Conservation (phyloP, 2,329 filamentous ascomycete species). For the Paramyrothecium roridum region DNA sequence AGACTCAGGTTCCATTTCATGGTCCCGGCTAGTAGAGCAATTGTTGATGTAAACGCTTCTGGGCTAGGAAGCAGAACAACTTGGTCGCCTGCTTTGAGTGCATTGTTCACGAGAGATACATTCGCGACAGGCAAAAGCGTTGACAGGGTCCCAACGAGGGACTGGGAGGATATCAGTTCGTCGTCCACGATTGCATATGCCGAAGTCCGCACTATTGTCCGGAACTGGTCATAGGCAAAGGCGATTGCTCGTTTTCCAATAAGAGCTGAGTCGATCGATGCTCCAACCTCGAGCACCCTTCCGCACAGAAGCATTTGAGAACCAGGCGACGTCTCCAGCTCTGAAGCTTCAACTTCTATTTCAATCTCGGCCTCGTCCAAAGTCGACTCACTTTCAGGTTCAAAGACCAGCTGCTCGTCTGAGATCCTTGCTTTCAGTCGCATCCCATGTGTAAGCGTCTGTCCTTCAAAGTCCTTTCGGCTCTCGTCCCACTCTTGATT, state of each 20-base stretch:
- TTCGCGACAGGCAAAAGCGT: not conserved
- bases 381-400: not conserved
- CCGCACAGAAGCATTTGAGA: not conserved
- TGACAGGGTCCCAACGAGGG: not conserved
- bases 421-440: not conserved
- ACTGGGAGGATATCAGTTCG: not conserved
- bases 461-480: not conserved
- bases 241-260: not conserved
- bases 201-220: not conserved
- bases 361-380: not conserved
- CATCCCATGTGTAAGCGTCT: not conserved
- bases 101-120: not conserved
- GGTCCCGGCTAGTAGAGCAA: not conserved
- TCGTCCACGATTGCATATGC: not conserved
- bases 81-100: not conserved
- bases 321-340: not conserved
- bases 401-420: not conserved
- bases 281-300: not conserved
- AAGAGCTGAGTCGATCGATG: not conserved
- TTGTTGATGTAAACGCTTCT: not conserved
- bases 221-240: not conserved
- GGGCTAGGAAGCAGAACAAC: not conserved
- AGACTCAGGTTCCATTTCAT: not conserved
- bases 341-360: not conserved
- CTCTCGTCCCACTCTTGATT: not conserved